Evolutionary conservation across 331 rosid species (phyloP).

Genomic region (Ulmus americana): DNA sequence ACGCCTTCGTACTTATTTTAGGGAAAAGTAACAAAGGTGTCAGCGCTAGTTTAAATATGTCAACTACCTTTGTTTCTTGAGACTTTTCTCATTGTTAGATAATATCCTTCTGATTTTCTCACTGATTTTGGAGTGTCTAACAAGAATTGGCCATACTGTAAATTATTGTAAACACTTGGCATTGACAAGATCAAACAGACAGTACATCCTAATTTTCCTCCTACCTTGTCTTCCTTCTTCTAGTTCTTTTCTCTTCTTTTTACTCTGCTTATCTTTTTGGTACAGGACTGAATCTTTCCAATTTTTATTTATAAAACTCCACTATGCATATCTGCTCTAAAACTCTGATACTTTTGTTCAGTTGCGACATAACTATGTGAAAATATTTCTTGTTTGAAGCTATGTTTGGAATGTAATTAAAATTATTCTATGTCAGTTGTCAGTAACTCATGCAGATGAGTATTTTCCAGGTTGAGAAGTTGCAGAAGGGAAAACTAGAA

Average conservation of each 20-base stretch:
- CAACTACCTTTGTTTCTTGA: no score
- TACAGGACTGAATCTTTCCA: neutral
- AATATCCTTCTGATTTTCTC: no score
- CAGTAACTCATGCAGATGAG: slow-evolving; percentile 23
- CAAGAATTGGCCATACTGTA: no score
- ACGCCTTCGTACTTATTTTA: no score
- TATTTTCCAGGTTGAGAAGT: slow-evolving; percentile 60
- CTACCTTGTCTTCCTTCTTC: neutral
- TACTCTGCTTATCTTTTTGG: neutral
- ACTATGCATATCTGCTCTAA: neutral
- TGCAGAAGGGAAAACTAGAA: slow-evolving; percentile 63
- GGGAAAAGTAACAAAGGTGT: no score
- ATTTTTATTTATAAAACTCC: neutral
- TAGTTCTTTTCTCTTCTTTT: neutral
- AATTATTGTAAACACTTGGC: no score
- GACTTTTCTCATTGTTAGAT: no score
- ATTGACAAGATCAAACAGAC: no score
- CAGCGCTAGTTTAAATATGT: no score
- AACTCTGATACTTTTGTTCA: neutral
- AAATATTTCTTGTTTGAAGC: neutral
- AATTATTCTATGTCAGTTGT: slow-evolving; percentile 10
- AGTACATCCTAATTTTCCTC: neutral
- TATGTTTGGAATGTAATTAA: slow-evolving; percentile 1
- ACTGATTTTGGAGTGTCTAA: no score
- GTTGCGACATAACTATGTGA: neutral